Evolutionary conservation across 257 asterid species (phyloP), one percentile per base, ranked within the genome.

Genomic region (Linderniella brevidens): DNA sequence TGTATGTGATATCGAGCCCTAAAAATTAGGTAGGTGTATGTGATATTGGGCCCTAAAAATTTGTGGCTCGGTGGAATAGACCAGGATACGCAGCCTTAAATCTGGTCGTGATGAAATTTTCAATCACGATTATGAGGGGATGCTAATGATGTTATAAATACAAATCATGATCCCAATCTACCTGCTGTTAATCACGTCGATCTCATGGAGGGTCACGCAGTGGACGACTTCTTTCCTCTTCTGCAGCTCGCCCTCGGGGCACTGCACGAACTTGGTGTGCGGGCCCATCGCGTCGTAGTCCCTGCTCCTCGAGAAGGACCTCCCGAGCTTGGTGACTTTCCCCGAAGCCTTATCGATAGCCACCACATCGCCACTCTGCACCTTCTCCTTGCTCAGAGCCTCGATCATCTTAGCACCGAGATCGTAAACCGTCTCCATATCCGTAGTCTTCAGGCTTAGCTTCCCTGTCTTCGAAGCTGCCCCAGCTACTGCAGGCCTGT

Each of bases 241-340:
- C 78, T 87, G 95, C 71, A 87, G 57, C 72, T 87, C 97, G n/a
- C 95, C 95, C 42, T 83, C 95, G 0, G 95, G 97, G 64, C 95
- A 87, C 67, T 87, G 92, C 65, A 87, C 95, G 39, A 87, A 87
- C 75, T 83, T 87, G 0, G 95, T 83, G 54, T 80, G 95, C 0
- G 97, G 83, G 40, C 95, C 95, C 92, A 80, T 69, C 4, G 97
- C 95, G 64, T 83, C 93, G n/a, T 87, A 87, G 41, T 87, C 95
- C 69, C 88, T 48, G 0, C 93, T 77, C 78, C 97, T 59, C 7
- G 93, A 72, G 35, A 87, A 87, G 0, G 95, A 82, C 70, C 97
- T 75, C 37, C 95, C 95, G 1, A 87, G 74, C 68, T 87, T 83
- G 0, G 83, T 58, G 13, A 87, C 78, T 74, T 87, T 87, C 45